Evolutionary conservation across 257 asterid genomes (phyloP), one percentile per base, ranked within the genome.

Genomic region (Nicotiana noctiflora): DNA sequence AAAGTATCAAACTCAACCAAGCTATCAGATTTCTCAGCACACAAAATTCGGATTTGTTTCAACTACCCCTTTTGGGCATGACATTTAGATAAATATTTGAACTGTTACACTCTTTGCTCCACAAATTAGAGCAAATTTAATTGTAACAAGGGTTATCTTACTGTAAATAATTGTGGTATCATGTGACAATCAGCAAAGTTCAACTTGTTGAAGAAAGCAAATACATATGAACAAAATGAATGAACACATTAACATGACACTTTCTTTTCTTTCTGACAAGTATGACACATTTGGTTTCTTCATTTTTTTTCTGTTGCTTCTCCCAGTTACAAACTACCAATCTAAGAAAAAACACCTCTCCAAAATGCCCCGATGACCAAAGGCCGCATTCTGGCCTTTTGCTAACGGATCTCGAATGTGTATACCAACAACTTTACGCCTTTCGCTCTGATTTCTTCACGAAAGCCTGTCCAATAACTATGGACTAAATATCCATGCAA

Each of bases 191-290:
- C 77, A 49, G 55, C 62, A 15, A 15, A 53, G 70, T 49, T 34
- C 76, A 46, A 17, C 56, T 32, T 79, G 82, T 46, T 31, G 80
- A 82, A 83, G 84, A 72, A 81, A 81, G 80, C 83, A 81, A 85
- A 80, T 81, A 83, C 77, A 86, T 83, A 86, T 81, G 76, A 89
- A 88, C 91, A 89, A 83, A 90, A 81, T 85, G 88, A 91, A 90
- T 85, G 82, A 89, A 87, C 84, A 82, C 88, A 88, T 83, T 60
- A 37, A 57, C 63, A 55, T 15, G 85, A 59, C 78, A 75, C 65
- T 78, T 37, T 56, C 56, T 46, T 62, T 40, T 83, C 44, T 75
- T 53, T 60, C 51, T 44, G 74, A 8, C 0, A 14, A 74, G 79
- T 74, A 72, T 72, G 79, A 25, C 62, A 74, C 40, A 29, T 25